These are phyloP conservation scores for Testicularia cyperi DNA, from an alignment of 1,284 basidiomycete genomes.

Conservation along the genomic window DNA sequence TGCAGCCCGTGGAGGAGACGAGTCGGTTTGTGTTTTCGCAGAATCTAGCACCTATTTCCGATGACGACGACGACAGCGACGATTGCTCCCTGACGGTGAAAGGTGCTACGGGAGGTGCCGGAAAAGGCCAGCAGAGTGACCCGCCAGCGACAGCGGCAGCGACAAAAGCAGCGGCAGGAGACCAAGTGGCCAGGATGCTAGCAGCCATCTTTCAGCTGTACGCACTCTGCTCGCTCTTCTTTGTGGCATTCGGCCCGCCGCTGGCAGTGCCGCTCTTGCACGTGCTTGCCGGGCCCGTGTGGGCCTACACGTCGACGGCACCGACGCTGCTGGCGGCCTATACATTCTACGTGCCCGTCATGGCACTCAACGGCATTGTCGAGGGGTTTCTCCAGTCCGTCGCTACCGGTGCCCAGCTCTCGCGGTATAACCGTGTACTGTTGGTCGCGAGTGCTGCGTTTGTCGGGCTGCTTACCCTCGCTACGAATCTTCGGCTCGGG, in stretches of 20 bases:
- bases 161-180: neutral
- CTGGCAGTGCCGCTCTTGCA: constrained; percentile 40
- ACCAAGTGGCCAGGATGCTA: constrained; percentile 12
- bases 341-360: constrained; percentile 50
- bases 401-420: constrained; percentile 24
- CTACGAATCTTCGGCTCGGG: no score
- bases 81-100: no score
- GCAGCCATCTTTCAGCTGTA: constrained; percentile 37
- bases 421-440: constrained; percentile 40
- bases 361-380: constrained; percentile 55
- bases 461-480: no score
- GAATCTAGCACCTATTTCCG: neutral
- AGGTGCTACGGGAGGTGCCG: no score
- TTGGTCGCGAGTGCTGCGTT: constrained; percentile 41
- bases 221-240: constrained; percentile 19
- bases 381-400: constrained; percentile 55
- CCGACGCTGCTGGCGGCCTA: constrained; percentile 47
- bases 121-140: no score
- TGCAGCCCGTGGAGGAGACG: constrained; percentile 57
- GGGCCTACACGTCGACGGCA: constrained; percentile 44
- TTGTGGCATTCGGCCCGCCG: constrained; percentile 46
- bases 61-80: no score
- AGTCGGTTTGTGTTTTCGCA: constrained; percentile 38
- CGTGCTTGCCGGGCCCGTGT: constrained; percentile 48
- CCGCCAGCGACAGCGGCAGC: neutral